Base-by-base conservation (phyloP, 345 rosid species). In the Arabidopsis thaliana region DNA sequence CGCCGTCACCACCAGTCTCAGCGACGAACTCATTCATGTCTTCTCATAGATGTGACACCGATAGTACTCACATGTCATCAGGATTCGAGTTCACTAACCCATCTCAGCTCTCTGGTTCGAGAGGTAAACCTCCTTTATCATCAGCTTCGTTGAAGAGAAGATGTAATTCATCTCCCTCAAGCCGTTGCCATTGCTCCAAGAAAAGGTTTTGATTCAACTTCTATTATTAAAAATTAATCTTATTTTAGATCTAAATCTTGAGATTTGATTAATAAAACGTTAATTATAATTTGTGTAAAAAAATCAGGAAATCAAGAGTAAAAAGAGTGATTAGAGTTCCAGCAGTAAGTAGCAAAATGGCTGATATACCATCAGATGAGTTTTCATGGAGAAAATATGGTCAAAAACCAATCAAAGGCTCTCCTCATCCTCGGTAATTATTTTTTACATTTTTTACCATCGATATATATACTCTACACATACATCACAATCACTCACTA, bases 371-470 rank as follows among this genome's bases (percentile, higher is more conserved):
- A 37, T 80, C 97, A 0, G 97, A 94, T 44, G 95, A 91, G 41
- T 94, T 65, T 60, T 91, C 96, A 8, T 94, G 98, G 98, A 88
- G 98, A 79, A 94, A 94, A 49, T 94, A 94, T 42, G 98, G 98
- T 34, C 98, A 94, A 63, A 94, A 94, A 79, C 97, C 98, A 4
- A 94, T 94, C 82, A 94, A 94, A 71, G 98, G 98, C 37, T 94
- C 98, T 12, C 98, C 98, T 80, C 96, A 94, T 81, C 98, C 97
- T 63, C 91, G 98, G 98, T 91, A 2, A 1, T 2, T 8, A 1
- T 25, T 62, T 41, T 33, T 38, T 4, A 2, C 8, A n/a, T 33
- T 34, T 46, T 53, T 58, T 38, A 22, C 22, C 9, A 32, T 16
- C 28, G 2, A 45, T 48, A 38, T 55, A 45, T 48, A 38, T 55